phyloP scores from a whole-genome alignment of 257 asterid genomes.

The Ophiorrhiza pumila region DNA sequence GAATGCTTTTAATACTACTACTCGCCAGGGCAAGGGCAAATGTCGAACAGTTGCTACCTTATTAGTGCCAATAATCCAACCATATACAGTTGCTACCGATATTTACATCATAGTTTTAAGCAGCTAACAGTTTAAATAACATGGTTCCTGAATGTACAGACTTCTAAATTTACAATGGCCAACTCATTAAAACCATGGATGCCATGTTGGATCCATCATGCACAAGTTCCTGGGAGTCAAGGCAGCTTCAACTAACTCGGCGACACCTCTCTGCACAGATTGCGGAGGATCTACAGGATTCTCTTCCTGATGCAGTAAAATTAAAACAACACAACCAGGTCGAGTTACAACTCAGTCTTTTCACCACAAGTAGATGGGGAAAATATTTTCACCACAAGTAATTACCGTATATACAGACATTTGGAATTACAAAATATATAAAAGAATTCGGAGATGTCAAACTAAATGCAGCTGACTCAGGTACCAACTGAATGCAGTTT shows the following conservation, averaged over 20 bases:
- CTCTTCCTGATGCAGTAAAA: slow-evolving; percentile 54
- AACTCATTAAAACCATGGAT: slow-evolving; percentile 75
- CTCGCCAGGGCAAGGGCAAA: no score
- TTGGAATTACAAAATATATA: no score
- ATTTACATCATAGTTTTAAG: not conserved
- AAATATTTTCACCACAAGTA: no score
- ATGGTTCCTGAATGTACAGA: not conserved
- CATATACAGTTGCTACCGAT: not conserved
- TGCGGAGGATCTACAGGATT: slow-evolving; percentile 89
- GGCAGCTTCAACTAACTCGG: slow-evolving; percentile 93
- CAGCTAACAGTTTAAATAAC: not conserved
- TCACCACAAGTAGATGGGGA: not conserved
- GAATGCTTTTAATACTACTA: no score
- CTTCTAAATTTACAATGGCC: not conserved
- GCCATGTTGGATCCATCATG: slow-evolving; percentile 99
- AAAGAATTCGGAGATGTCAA: no score
- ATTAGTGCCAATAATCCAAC: not conserved
- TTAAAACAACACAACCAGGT: slow-evolving; percentile 1
- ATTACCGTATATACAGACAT: not conserved
- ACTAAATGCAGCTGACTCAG: no score
- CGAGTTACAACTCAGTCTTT: not conserved
- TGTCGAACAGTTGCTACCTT: no score
- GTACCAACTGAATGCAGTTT: not conserved
- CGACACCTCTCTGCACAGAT: slow-evolving; percentile 92
- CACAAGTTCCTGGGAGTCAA: slow-evolving; percentile 89